Conservation (phyloP, 2,329 filamentous ascomycete species). For the Trichoderma guizhouense region DNA sequence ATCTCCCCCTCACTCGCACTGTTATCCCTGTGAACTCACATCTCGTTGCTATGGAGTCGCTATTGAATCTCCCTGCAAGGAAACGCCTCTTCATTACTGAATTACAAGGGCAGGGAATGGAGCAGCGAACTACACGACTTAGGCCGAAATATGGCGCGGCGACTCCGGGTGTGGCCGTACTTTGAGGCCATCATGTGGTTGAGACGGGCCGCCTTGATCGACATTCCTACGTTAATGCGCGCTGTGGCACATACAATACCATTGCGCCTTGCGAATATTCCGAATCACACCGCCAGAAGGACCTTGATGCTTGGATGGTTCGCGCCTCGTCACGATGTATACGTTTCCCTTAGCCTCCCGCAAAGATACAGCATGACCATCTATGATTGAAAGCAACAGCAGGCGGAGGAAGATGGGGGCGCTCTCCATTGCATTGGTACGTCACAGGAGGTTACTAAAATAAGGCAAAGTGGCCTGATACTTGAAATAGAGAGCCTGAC, state of each 20-base stretch:
- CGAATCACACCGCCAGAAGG: neutral
- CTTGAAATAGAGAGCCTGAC: neutral
- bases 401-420: neutral
- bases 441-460: neutral
- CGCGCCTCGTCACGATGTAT: neutral
- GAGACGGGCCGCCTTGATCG: neutral
- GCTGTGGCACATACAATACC: neutral
- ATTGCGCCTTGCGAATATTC: neutral
- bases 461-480: neutral
- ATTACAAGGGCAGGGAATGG: neutral
- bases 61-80: neutral
- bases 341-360: neutral
- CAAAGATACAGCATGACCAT: neutral
- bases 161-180: neutral
- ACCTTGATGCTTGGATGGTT: neutral
- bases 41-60: neutral
- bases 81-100: neutral
- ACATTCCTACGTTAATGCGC: neutral
- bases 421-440: fast-evolving
- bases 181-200: neutral
- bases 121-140: neutral
- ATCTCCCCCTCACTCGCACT: neutral
- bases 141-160: neutral
- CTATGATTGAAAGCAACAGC: too few relatives aligned
- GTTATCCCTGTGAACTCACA: neutral